A percentile compares a stretch with the other conserved stretches of the same genome.
Evolutionary conservation across 805 yeast species (phyloP).

Genomic region (Yamadazyma phyllophila): DNA sequence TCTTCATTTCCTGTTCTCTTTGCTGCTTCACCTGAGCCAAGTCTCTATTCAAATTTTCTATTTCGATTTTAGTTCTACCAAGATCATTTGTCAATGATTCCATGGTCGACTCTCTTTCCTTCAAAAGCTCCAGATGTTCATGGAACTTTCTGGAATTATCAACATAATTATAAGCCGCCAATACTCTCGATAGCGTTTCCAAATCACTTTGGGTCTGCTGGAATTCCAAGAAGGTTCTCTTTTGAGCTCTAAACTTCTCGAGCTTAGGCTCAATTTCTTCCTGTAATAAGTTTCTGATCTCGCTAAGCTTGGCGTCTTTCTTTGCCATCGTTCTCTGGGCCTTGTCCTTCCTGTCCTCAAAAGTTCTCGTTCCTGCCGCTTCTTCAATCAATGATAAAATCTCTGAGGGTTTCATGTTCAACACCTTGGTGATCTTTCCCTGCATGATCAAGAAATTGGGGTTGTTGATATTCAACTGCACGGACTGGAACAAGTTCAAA

Average conservation of each 20-base stretch:
- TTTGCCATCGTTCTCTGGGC: conserved; percentile 90
- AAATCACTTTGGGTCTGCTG: conserved; percentile 81
- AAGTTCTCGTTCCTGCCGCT: conserved; percentile 97
- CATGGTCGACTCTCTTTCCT: conserved; percentile 40
- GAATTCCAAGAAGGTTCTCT: conserved; percentile 77
- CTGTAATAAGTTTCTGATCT: conserved; percentile 64
- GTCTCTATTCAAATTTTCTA: conserved; percentile 58
- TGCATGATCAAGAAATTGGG: conserved; percentile 98
- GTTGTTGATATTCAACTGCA: conserved; percentile 92
- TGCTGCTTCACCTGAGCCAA: conserved; percentile 50
- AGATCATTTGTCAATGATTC: conserved; percentile 42
- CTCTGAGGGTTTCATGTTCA: conserved; percentile 93
- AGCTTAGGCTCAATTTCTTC: conserved; percentile 95
- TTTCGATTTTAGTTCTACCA: conserved; percentile 51
- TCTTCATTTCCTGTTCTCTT: conserved; percentile 56
- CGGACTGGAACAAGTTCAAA: conserved; percentile 84
- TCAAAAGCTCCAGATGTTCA: conserved; percentile 43
- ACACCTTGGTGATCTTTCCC: conserved; percentile 95
- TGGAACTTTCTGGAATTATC: conserved; percentile 39
- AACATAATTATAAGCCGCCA: conserved; percentile 73
- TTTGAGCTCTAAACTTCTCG: conserved; percentile 75
- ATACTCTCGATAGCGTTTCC: conserved; percentile 70
- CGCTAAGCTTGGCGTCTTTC: conserved; percentile 80
- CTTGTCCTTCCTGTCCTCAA: conserved; percentile 88
- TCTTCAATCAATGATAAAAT: conserved; percentile 90